Base-by-base conservation (phyloP, 2,329 filamentous ascomycete species). In the Xylariaceae sp. region DNA sequence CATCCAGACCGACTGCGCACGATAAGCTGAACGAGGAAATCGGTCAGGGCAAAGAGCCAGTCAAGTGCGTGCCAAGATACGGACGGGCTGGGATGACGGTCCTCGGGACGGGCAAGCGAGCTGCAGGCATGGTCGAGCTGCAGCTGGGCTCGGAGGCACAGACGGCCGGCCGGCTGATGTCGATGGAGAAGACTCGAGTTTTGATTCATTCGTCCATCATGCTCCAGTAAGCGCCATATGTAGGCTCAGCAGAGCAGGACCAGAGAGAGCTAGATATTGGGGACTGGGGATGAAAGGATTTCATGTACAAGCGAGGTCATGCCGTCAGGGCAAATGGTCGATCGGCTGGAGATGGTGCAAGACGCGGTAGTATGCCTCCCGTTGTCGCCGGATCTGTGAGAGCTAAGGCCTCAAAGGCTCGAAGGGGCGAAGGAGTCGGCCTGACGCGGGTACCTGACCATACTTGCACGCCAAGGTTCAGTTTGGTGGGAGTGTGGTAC, bases 31-130 rank as follows among this genome's bases (percentile, higher is more conserved):
- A 51, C 52, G 45, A 42, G 39, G 38, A 29, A 50, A 42, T 53
- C 49, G 52, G 51, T 55, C 51, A 51, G 42, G 46, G 44, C 8
- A 39, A 22, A 19, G 4, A 38, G 15, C 48, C 45, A 53, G 34
- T 49, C 13, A 15, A 18, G 34, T 13, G 28, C 16, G 15, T 32
- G 56, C 56, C 56, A 59, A 57, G 56, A 26, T 28, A 39, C 38
- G 28, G 9, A 39, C 37, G 42, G 43, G n/a, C n/a, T n/a, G n/a
- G n/a, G n/a, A n/a, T n/a, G n/a, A n/a, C n/a, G n/a, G 44, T 52
- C 47, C 51, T 54, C 51, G 57, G 56, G 50, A 59, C 54, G 53
- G 51, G 46, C 42, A 55, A 50, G 51, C 49, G 50, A 51, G 45
- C 34, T 51, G 51, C 47, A 50, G 46, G 43, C 44, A 49, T 47